Base-by-base conservation (phyloP, 2,329 filamentous ascomycete species). In the Pseudogymnoascus sp. region DNA sequence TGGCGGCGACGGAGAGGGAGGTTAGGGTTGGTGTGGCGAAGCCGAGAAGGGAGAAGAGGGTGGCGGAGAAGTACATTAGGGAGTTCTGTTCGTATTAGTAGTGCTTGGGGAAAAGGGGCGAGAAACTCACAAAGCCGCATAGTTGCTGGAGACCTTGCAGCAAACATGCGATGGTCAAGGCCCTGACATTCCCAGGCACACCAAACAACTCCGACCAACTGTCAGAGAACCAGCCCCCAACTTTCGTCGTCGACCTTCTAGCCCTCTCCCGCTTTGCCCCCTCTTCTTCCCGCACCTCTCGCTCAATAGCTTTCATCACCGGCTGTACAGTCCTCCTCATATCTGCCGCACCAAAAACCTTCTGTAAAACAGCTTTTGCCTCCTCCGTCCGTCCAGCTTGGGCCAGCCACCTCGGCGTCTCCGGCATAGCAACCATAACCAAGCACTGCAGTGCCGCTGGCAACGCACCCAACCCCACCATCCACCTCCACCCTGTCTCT, bases 41-140 rank as follows among this genome's bases (percentile, higher is more conserved):
- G 0, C 88, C 88, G 0, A 96, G 82, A 33, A 91, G 81, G 2
- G 84, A 82, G 71, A 93, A 93, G 31, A 93, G 91, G 6, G 89
- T 92, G 3, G 89, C 89, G 0, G 89, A 91, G 72, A 91, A 96
- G 75, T 96, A 96, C 91, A 96, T 96, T 31, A 96, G 80, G 9
- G 89, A 92, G 76, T 96, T 96, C 83, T 87, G 67, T 25, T 35
- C 41, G 6, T 5, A 9, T 60, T 60, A 60, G 58, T 12, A 60
- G 18, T 3, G 58, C 12, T 5, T 35, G 28, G 35, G 31, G 33
- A 37, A 16, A 62, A 37, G 33, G 43, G 41, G 49, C 31, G 37
- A 65, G 41, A 33, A 28, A 80, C 84, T 75, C 75, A 87, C 84
- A 75, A 95, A 95, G 1, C 90, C 92, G 70, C 90, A 95, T 0